Conservation (phyloP, 495 filamentous ascomycete genomes). For the Penicillium maclennaniae region DNA sequence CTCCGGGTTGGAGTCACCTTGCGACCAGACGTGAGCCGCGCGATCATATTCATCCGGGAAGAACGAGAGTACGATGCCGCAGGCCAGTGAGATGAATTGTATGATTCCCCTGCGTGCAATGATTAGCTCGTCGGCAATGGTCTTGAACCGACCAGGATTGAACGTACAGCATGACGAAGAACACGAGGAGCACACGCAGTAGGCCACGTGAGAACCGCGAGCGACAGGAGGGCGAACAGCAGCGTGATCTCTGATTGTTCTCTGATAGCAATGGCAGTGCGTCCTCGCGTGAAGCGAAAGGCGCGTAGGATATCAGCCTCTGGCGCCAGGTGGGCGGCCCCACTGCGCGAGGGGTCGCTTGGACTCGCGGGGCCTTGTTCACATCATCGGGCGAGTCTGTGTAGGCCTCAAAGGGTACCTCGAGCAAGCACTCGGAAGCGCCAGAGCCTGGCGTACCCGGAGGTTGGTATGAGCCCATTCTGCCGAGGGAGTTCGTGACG, state of each 20-base stretch:
- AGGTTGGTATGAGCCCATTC: slow-evolving; percentile 9
- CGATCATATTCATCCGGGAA: slow-evolving; percentile 56
- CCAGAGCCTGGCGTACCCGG: neutral
- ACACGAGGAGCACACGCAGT: slow-evolving; percentile 13
- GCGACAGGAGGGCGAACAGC: slow-evolving; percentile 4
- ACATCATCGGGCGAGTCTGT: slow-evolving; percentile 17
- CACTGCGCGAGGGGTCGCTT: slow-evolving; percentile 11
- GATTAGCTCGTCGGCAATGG: neutral
- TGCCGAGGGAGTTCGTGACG: neutral
- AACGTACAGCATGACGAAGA: slow-evolving; percentile 43
- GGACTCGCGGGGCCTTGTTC: slow-evolving; percentile 1
- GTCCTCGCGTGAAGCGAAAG: slow-evolving; percentile 17
- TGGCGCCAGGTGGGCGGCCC: slow-evolving; percentile 18
- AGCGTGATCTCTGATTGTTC: neutral
- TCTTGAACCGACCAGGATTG: neutral
- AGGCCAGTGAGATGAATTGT: slow-evolving; percentile 48
- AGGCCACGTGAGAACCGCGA: slow-evolving; percentile 19
- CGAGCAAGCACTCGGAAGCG: slow-evolving; percentile 12
- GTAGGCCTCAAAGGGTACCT: slow-evolving; percentile 18
- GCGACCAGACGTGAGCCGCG: slow-evolving; percentile 42
- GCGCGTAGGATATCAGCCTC: slow-evolving; percentile 11
- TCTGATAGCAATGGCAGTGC: slow-evolving; percentile 22
- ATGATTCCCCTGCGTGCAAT: slow-evolving; percentile 36
- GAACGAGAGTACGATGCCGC: slow-evolving; percentile 48
- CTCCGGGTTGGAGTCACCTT: slow-evolving; percentile 39